Conservation (phyloP, 176 grass and related monocot genomes). For the Zizania latifolia region DNA sequence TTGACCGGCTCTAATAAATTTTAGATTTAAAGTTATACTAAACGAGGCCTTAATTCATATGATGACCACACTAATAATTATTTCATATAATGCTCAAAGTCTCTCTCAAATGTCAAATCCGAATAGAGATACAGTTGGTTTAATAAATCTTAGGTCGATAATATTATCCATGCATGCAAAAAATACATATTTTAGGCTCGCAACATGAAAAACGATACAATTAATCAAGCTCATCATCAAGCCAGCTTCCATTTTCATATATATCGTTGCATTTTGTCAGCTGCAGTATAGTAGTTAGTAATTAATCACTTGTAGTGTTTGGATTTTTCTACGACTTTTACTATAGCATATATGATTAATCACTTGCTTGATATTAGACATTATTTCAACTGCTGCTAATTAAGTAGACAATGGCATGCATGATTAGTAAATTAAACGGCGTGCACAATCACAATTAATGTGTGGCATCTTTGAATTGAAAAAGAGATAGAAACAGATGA, state of each 20-base stretch:
- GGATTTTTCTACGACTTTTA: too few species aligned
- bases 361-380: neutral
- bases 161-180: neutral
- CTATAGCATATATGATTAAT: too few species aligned
- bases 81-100: neutral
- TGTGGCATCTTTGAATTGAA: neutral
- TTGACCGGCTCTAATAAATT: too few species aligned
- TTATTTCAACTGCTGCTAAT: neutral
- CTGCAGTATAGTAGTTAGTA: too few species aligned
- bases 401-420: neutral
- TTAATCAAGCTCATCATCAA: neutral
- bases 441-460: neutral
- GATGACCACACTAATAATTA: neutral
- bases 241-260: neutral
- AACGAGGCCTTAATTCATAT: too few species aligned
- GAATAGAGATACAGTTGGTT: neutral
- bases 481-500: neutral
- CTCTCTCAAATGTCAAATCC: neutral
- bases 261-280: neutral
- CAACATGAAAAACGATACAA: neutral
- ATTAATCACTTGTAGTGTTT: too few species aligned
- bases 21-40: too few species aligned
- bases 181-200: neutral
- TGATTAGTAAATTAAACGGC: neutral
- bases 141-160: neutral